Base-by-base conservation (phyloP, 2,329 filamentous ascomycete genomes). In the Elsinoe necatrix region DNA sequence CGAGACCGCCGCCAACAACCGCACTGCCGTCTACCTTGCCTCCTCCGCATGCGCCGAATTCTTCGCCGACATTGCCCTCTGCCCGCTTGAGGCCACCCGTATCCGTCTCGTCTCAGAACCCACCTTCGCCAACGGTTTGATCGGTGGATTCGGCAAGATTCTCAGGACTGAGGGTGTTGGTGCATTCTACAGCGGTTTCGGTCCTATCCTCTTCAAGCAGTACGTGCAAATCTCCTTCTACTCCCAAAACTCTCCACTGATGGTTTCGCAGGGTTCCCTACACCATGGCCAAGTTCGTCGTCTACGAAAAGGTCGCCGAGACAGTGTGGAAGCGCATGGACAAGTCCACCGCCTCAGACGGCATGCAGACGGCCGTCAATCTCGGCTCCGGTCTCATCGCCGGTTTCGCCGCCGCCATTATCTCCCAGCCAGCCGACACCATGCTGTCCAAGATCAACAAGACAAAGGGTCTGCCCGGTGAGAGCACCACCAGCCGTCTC, bases 401-500 rank as follows among this genome's bases (percentile, higher is more conserved):
- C 56, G 81, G 90, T 80, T 89, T 95, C 77, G 89, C 88, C 67
- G 89, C 89, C 67, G 89, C 89, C 70, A 72, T 92, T 67, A 81
- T 95, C 71, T 95, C 89, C 62, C 89, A 95, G 79, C 89, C 89
- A 66, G 89, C 89, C 72, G 89, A 95, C 74, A 95, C 89, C 71
- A 95, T 95, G 89, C 84, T 95, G 63, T 87, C 82, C 77, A 93
- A 92, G 83, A 93, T 95, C 81, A 95, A 95, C 86, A 93, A 93
- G 86, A 89, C 86, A 76, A 84, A 89, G 80, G 89, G 87, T 76
- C 78, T 83, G 60, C 88, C 89, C 64, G 89, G 89, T 79, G 87
- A 95, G 79, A 83, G 89, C 69, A 93, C 87, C 67, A 81, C 81
- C 71, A 80, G 78, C 73, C 85, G 89, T 74, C 77, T 95, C 69